Evolutionary conservation across 1,139 yeast species (phyloP).

Genomic region (Magnusiomyces ingens): DNA sequence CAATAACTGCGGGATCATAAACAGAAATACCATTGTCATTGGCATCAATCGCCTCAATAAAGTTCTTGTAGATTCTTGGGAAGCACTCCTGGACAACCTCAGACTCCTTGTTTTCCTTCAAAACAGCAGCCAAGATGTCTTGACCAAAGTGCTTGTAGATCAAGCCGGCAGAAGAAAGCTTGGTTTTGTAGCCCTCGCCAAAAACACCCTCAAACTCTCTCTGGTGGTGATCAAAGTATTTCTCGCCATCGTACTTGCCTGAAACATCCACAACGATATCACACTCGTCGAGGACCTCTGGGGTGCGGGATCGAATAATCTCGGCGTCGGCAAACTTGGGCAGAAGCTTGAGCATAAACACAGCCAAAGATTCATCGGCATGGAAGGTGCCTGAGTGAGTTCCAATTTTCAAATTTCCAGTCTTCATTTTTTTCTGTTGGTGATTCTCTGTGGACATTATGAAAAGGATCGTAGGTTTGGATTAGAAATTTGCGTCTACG

Average conservation of each 20-base stretch:
- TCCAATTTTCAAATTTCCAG: slow-evolving; percentile 47
- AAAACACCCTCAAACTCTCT: slow-evolving; percentile 68
- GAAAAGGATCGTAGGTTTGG: too few relatives aligned
- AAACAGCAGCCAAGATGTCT: slow-evolving; percentile 51
- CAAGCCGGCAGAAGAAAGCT: slow-evolving; percentile 88
- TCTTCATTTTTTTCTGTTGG: slow-evolving; percentile 14
- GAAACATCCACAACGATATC: slow-evolving; percentile 94
- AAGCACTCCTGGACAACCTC: slow-evolving; percentile 54
- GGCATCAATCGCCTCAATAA: slow-evolving; percentile 89
- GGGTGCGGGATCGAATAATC: slow-evolving; percentile 76
- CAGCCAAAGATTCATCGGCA: slow-evolving; percentile 97
- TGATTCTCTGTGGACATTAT: too few relatives aligned
- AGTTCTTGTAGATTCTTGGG: slow-evolving; percentile 70
- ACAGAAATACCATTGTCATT: slow-evolving; percentile 89
- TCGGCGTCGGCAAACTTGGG: slow-evolving; percentile 63
- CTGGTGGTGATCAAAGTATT: slow-evolving; percentile 95
- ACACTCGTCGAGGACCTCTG: slow-evolving; percentile 73
- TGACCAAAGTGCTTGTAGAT: slow-evolving; percentile 90
- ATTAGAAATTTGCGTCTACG: too few relatives aligned
- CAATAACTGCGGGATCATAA: slow-evolving; percentile 41
- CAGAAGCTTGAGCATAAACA: slow-evolving; percentile 67
- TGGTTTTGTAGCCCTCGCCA: slow-evolving; percentile 54
- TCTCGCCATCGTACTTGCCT: slow-evolving; percentile 84
- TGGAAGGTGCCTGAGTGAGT: slow-evolving; percentile 95
- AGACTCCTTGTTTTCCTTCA: slow-evolving; percentile 30